Evolutionary conservation across 176 grass and related monocot species (phyloP), one percentile per base, ranked within the genome.

Genomic region (Pontederia paniculata): DNA sequence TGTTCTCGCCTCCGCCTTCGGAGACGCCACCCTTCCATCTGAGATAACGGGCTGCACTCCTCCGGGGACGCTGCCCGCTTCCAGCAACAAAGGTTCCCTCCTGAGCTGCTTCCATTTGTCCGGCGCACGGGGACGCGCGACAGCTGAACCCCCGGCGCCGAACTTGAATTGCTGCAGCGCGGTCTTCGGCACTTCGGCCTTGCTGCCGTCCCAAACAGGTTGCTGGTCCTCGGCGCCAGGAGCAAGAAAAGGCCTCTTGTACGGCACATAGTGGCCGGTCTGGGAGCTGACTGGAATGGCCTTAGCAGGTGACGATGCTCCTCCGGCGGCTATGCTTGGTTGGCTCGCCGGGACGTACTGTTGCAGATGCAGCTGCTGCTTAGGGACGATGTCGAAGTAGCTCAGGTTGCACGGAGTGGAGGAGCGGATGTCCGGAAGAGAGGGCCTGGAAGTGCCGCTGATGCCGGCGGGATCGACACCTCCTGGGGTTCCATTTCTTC

Each of bases 401-500:
- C n/a, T 52, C 53, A 45, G 28, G 28, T n/a, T n/a, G 28, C 28
- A 37, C 28, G 28, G n/a, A n/a, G 28, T 37, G 25, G 43, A 8
- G 13, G 55, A 23, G 12, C n/a, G 57, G 31, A 71, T 10, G 37
- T 72, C 57, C 11, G 56, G 69, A 10, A 72, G 17, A 2, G 54
- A 48, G 48, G 53, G 44, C 21, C 15, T 23, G 9, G 54, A 23
- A 31, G 21, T 20, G 53, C 20, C 53, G 12, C 23, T 21, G 15
- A 21, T 5, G 43, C 15, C 52, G 23, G 7, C 41, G 8, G 19
- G 55, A 9, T 41, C 28, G 17, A 9, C 14, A 6, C 14, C 19
- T 10, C 18, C n/a, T n/a, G n/a, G 42, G n/a, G n/a, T n/a, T 8
- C 78, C 78, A 4, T 98, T 77, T n/a, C 94, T 82, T 28, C 83